A percentile compares a stretch with the other conserved stretches of the same genome.
Evolutionary conservation across 352 stramenopile species (phyloP).

Genomic region (Blastocystis sp.): DNA sequence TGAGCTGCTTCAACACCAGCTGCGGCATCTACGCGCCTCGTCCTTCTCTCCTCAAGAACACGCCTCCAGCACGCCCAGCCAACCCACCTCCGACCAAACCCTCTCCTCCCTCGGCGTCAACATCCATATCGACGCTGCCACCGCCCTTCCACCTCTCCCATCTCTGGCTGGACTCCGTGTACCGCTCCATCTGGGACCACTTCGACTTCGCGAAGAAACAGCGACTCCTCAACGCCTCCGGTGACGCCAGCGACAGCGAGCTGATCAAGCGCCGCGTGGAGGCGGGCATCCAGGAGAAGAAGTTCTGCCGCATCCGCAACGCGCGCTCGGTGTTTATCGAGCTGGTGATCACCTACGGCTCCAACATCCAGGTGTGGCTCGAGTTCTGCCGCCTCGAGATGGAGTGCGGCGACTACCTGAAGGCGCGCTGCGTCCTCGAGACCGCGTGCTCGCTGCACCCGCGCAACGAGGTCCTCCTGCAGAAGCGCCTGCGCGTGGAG

Average conservation of each 20-base stretch:
- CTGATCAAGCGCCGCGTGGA: slow-evolving; percentile 37
- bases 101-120: background rate
- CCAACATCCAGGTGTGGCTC: slow-evolving; percentile 81
- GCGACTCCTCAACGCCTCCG: background rate
- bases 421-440: slow-evolving; percentile 81
- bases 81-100: background rate
- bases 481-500: slow-evolving; percentile 81
- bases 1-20: slow-evolving; percentile 42
- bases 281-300: slow-evolving; percentile 61
- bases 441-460: slow-evolving; percentile 81
- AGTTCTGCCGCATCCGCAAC: slow-evolving; percentile 21
- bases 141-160: slow-evolving; percentile 20
- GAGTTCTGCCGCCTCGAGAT: slow-evolving; percentile 88
- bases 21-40: slow-evolving; percentile 22
- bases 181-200: slow-evolving; percentile 33
- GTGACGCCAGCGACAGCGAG: background rate
- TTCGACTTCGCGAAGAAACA: background rate
- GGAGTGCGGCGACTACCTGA: slow-evolving; percentile 82
- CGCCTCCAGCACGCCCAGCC: background rate
- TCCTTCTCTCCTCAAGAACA: background rate
- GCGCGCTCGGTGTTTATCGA: slow-evolving; percentile 32
- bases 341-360: slow-evolving; percentile 17
- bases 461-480: slow-evolving; percentile 81
- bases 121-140: background rate
- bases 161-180: slow-evolving; percentile 29